Conservation (phyloP, 2,329 filamentous ascomycete species). For the Colletotrichum tabaci region DNA sequence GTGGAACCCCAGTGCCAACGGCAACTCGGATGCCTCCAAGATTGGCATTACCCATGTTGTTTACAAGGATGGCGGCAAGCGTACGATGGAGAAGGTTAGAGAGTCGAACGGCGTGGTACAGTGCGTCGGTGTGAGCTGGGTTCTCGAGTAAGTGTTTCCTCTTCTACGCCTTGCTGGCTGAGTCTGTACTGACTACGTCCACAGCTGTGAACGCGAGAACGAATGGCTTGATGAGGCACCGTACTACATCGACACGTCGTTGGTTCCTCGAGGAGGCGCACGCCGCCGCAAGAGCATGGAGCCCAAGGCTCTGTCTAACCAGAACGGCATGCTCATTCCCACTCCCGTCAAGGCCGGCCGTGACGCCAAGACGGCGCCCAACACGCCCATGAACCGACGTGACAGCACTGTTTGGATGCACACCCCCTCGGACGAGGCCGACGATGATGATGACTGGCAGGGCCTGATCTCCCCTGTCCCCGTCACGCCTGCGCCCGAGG, state of each 20-base stretch:
- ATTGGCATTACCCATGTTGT: constrained; percentile 90
- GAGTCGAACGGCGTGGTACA: constrained; percentile 81
- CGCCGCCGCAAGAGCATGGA: constrained; percentile 88
- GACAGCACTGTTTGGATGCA: constrained; percentile 70
- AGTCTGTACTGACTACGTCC: neutral
- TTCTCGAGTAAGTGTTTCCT: constrained; percentile 79
- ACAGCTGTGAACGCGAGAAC: constrained; percentile 81
- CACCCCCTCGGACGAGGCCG: constrained; percentile 63
- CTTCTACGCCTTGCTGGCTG: neutral
- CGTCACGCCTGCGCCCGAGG: constrained; percentile 71
- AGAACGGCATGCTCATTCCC: constrained; percentile 75
- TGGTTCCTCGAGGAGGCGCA: constrained; percentile 78
- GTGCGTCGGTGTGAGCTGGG: constrained; percentile 91
- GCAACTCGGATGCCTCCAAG: constrained; percentile 59
- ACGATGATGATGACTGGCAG: constrained; percentile 58
- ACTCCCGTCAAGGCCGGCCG: constrained; percentile 52
- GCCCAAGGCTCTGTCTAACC: constrained; percentile 77
- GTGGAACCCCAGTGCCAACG: constrained; percentile 72
- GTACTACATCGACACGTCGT: constrained; percentile 78
- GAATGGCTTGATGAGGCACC: constrained; percentile 81
- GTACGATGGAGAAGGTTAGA: constrained; percentile 85
- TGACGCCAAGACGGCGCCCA: constrained; percentile 56
- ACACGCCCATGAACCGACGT: constrained; percentile 66
- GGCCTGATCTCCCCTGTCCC: constrained; percentile 69
- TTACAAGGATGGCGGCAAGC: constrained; percentile 87